These are phyloP conservation scores for Dentipellis fragilis DNA, from an alignment of 768 basidiomycete genomes.

Conservation along the genomic window DNA sequence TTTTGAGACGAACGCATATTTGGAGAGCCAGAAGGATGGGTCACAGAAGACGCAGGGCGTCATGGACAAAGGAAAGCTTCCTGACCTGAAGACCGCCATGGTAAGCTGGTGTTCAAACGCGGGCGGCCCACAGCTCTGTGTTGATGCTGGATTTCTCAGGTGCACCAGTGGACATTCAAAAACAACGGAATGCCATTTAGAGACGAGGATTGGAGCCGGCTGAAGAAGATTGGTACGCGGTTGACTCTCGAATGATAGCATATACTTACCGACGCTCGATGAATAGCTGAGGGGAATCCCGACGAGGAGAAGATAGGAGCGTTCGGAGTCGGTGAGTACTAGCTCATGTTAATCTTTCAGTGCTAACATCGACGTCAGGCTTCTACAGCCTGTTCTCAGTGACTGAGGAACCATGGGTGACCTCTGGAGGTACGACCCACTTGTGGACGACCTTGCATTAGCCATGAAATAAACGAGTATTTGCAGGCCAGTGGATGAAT, in stretches of 20 bases:
- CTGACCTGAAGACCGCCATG: constrained; percentile 54
- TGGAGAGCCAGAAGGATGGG: constrained; percentile 24
- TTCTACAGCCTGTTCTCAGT: constrained; percentile 79
- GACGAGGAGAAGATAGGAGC: constrained; percentile 93
- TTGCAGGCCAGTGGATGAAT: constrained; percentile 79
- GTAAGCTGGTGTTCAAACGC: constrained; percentile 25
- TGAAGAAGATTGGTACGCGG: constrained; percentile 74
- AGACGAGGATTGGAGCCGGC: constrained; percentile 78
- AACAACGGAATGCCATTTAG: constrained; percentile 83
- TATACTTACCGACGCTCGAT: neutral
- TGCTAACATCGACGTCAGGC: constrained; percentile 27
- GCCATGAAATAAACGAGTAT: constrained; percentile 12
- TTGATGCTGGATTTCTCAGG: constrained; percentile 27
- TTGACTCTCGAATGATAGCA: too few relatives aligned
- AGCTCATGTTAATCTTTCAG: neutral
- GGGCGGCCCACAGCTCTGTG: too few relatives aligned
- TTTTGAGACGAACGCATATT: constrained; percentile 55
- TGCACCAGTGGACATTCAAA: constrained; percentile 74
- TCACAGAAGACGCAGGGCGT: neutral
- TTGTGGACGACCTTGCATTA: constrained; percentile 14
- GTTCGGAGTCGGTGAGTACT: constrained; percentile 66
- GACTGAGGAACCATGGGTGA: constrained; percentile 77
- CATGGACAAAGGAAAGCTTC: constrained; percentile 23
- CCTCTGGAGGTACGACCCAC: constrained; percentile 52
- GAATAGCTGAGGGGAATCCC: constrained; percentile 80